These are phyloP conservation scores for Dichotomocladium elegans DNA, from an alignment of 371 early-diverging fungal genomes.

Conservation along the genomic window DNA sequence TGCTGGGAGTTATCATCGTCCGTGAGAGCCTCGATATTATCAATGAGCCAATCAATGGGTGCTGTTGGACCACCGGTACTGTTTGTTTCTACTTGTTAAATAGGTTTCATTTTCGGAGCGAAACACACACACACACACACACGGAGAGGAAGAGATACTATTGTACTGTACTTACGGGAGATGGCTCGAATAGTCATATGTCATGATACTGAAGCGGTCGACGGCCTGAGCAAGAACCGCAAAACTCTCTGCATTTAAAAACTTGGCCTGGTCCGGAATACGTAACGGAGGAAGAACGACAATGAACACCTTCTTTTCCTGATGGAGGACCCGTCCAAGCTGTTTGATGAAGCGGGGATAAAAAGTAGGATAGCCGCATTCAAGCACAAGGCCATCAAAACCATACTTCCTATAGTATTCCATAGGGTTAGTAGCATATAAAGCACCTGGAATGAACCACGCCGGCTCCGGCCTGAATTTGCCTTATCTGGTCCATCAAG, in stretches of 20 bases:
- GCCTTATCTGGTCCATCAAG: slow-evolving; percentile 34
- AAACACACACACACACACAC: too few relatives aligned
- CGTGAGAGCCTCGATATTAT: slow-evolving; percentile 45
- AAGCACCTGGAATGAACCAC: slow-evolving; percentile 16
- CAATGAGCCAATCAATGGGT: slow-evolving; percentile 55
- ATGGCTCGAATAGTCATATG: slow-evolving; percentile 55
- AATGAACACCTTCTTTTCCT: slow-evolving; percentile 27
- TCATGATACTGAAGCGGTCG: slow-evolving; percentile 60
- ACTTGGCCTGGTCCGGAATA: slow-evolving; percentile 20
- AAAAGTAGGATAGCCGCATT: slow-evolving; percentile 42
- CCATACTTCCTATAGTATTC: slow-evolving; percentile 27
- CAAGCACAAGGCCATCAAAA: slow-evolving; percentile 58
- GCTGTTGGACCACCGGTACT: slow-evolving; percentile 52
- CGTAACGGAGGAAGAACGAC: slow-evolving; percentile 49
- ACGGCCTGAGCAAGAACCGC: slow-evolving; percentile 32
- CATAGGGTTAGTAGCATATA: background rate
- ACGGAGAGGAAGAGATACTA: too few relatives aligned
- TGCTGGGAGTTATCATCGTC: slow-evolving; percentile 32
- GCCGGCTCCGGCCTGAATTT: too few relatives aligned
- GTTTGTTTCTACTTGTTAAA: background rate
- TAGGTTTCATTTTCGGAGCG: background rate
- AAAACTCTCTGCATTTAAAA: slow-evolving; percentile 31
- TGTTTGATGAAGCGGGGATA: slow-evolving; percentile 32
- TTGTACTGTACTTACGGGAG: slow-evolving; percentile 22
- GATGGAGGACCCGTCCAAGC: slow-evolving; percentile 26